A percentile compares a stretch with the other conserved stretches of the same genome.
These are phyloP conservation scores for Bolboschoenoplectus hybrid DNA, from an alignment of 202 grass and related monocot species.

Conservation along the genomic window DNA sequence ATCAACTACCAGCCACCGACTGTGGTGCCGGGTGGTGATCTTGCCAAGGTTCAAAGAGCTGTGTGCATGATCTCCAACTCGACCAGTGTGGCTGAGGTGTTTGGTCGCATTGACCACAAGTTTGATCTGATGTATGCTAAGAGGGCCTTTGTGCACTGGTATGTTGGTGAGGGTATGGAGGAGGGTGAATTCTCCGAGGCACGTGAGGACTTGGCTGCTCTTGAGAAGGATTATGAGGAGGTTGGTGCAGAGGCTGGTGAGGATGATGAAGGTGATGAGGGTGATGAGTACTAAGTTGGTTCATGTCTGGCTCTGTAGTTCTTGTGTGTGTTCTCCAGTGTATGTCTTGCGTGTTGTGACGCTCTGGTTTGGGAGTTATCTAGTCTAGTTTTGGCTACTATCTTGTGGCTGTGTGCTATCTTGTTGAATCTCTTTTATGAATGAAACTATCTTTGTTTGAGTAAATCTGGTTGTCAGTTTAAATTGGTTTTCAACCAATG, in stretches of 20 bases:
- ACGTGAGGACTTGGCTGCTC: conserved; percentile 61
- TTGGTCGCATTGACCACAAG: conserved; percentile 79
- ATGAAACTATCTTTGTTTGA: conserved; percentile 16
- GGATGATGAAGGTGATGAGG: conserved; percentile 59
- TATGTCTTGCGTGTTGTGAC: background rate
- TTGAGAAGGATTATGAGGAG: conserved; percentile 77
- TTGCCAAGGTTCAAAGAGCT: conserved; percentile 76
- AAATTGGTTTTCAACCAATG: background rate
- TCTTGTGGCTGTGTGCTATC: conserved; percentile 30
- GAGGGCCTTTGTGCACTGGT: conserved; percentile 79
- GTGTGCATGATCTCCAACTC: conserved; percentile 93
- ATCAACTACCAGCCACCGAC: conserved; percentile 83
- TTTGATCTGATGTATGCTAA: conserved; percentile 90
- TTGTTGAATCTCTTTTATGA: conserved; percentile 3
- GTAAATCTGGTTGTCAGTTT: background rate
- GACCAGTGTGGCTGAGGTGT: conserved; percentile 75
- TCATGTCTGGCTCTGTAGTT: conserved; percentile 18
- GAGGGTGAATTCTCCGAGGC: conserved; percentile 78
- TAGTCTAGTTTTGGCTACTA: conserved; percentile 2
- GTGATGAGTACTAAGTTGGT: conserved; percentile 59
- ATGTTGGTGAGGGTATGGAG: conserved; percentile 83
- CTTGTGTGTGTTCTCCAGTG: conserved; percentile 11
- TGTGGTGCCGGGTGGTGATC: conserved; percentile 66
- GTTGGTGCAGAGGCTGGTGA: conserved; percentile 61
- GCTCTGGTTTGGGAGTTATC: background rate